Evolutionary conservation across 2,329 filamentous ascomycete species (phyloP), one percentile per base, ranked within the genome.

Genomic region (Pestalotiopsis sp.): DNA sequence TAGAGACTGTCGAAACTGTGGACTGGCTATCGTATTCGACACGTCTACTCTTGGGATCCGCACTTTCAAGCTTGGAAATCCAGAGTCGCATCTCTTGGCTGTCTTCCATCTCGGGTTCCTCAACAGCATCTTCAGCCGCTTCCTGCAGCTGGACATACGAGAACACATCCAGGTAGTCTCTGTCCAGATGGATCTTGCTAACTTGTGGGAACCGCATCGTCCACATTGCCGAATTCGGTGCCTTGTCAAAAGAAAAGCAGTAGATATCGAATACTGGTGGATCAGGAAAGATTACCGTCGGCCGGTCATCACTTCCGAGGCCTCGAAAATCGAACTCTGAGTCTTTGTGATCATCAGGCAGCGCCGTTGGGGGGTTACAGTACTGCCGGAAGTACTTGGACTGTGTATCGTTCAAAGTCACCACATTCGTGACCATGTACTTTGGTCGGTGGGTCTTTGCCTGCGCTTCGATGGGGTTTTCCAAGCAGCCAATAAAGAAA

Each of bases 241-340:
- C 85, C 75, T 91, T 93, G 69, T 94, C 92, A 73, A 94, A 97
- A 0, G 91, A 91, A 70, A 93, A 93, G 66, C 93, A 95, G 27
- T 92, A 85, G 69, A 97, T 83, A 73, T 97, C 95, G 68, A 94
- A 92, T 0, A 97, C 89, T 23, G 93, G 87, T 0, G 94, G 94
- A 0, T 85, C 82, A 6, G 85, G 86, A 77, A 97, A 97, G 1
- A 91, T 79, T 1, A 84, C 80, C 0, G 84, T 82, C 71, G 87
- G 80, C 68, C 80, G 70, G 74, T 82, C 76, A 59, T 81, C 78
- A 49, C 78, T 77, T 65, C 83, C 80, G 2, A 85, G 72, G 0
- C 84, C 82, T 12, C 86, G 82, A 23, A 86, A 80, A 17, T 83
- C 80, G 9, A 92, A 73, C 1, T 78, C 72, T 59, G 88, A 85